These are phyloP conservation scores for Eucalyptus curtisii DNA, from an alignment of 345 rosid genomes.

Conservation along the genomic window DNA sequence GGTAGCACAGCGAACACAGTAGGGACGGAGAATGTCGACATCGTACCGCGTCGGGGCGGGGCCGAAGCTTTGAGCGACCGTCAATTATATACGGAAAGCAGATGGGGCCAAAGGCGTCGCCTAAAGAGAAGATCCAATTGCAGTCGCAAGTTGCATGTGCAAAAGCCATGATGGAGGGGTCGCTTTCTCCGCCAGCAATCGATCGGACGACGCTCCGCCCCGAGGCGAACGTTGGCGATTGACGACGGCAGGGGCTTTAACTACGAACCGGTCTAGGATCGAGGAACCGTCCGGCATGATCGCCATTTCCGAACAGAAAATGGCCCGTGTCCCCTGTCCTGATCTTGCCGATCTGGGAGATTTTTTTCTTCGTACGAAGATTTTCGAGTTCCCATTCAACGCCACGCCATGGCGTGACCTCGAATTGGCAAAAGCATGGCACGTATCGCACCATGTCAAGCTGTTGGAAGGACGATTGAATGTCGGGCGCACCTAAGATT, in stretches of 20 bases:
- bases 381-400: accelerated
- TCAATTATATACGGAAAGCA: not conserved
- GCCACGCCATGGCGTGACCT: not conserved
- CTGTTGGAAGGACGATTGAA: not conserved
- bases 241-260: not conserved
- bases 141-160: not conserved
- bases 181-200: not conserved
- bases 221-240: not conserved
- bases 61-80: not conserved
- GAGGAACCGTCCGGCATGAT: not conserved
- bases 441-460: not conserved
- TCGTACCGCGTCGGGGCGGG: not conserved
- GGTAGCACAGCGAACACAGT: not conserved
- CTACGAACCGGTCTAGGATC: not conserved
- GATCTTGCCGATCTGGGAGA: not conserved
- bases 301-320: not conserved
- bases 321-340: not conserved
- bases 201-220: not conserved
- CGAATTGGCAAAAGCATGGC: not conserved
- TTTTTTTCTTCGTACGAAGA: not conserved
- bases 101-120: not conserved
- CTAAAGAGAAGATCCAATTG: not conserved
- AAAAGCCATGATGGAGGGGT: not conserved
- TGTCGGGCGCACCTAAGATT: too few relatives aligned
- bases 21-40: not conserved